Base-by-base conservation (phyloP, 176 grass and related monocot species). In the Hordeum marinum region DNA sequence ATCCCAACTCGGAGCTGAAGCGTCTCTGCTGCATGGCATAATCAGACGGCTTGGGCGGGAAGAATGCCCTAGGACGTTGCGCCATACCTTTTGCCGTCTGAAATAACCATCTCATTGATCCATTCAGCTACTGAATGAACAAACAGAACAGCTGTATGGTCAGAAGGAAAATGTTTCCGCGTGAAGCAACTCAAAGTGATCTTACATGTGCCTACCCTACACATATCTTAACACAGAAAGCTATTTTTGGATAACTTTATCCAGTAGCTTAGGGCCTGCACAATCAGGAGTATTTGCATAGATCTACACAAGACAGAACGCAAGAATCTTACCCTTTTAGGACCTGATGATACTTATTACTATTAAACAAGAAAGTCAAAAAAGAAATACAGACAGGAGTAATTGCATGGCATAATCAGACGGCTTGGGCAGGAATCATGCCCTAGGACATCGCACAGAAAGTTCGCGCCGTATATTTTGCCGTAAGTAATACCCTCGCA, bases 201-300 rank as follows among this genome's bases (percentile, higher is more conserved):
- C 62, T 26, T 75, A 36, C 37, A 54, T 31, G 70, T 84, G 85
- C 23, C 81, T 76, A 84, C 12, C 23, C 81, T 76, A 84, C 12
- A 52, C 36, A 75, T 76, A 80, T 9, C 4, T 61, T 75, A 68
- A 72, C 6, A 84, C 17, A 13, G 31, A 18, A 46, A 69, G 29
- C n/a, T 75, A 87, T 32, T 67, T 80, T 48, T 40, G 23, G 80
- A 21, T 37, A 83, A 36, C 48, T 76, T 70, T 75, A 80, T 52
- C 8, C 11, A 27, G 76, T 52, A 74, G 57, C 64, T 83, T 65
- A 67, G n/a, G 37, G 65, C 48, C 45, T 62, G 23, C 60, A 1
- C 14, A 60, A 48, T 50, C 24, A 65, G 46, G 46, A 17, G 8
- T 79, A 79, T 48, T 39, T 42, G 17, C 46, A 58, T 58, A 75